These are phyloP conservation scores for Podaxis carcinomalis DNA, from an alignment of 768 basidiomycete genomes.

Conservation along the genomic window DNA sequence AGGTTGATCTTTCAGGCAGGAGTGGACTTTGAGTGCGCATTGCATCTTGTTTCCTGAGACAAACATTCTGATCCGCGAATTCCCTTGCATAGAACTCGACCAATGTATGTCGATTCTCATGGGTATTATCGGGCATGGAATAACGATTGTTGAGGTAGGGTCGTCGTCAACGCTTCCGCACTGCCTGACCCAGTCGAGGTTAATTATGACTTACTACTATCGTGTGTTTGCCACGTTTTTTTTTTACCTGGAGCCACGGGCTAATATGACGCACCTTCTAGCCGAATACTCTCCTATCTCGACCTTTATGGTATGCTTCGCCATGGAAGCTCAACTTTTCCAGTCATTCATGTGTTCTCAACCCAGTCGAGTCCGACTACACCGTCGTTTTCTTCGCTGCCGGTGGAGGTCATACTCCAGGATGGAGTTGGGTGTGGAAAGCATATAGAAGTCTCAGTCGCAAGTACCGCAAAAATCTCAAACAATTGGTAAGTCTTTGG, in stretches of 20 bases:
- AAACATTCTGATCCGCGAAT: slow-evolving; percentile 8
- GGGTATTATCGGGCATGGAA: slow-evolving; percentile 11
- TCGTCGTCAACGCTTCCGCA: slow-evolving; percentile 78
- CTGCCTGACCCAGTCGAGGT: slow-evolving; percentile 76
- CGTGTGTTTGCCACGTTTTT: slow-evolving; percentile 39
- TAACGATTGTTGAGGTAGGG: slow-evolving; percentile 39
- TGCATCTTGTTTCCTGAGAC: not conserved
- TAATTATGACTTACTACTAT: slow-evolving; percentile 71
- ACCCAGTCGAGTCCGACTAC: slow-evolving; percentile 81
- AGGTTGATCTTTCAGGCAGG: slow-evolving; percentile 86
- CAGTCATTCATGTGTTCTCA: not conserved
- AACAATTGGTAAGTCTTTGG: slow-evolving; percentile 57
- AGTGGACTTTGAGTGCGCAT: slow-evolving; percentile 80
- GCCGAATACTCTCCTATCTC: slow-evolving; percentile 74
- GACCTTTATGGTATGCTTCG: slow-evolving; percentile 65
- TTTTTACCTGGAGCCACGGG: not conserved
- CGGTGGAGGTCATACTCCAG: slow-evolving; percentile 67
- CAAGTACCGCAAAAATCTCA: slow-evolving; percentile 87
- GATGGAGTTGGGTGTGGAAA: slow-evolving; percentile 92
- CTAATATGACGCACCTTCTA: slow-evolving; percentile 24
- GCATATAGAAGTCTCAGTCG: slow-evolving; percentile 76
- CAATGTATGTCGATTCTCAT: slow-evolving; percentile 58
- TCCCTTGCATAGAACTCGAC: slow-evolving; percentile 59
- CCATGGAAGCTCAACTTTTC: not conserved
- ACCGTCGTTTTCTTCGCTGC: slow-evolving; percentile 86